Base-by-base conservation (phyloP, 2,329 filamentous ascomycete species). In the Fusarium sp. region DNA sequence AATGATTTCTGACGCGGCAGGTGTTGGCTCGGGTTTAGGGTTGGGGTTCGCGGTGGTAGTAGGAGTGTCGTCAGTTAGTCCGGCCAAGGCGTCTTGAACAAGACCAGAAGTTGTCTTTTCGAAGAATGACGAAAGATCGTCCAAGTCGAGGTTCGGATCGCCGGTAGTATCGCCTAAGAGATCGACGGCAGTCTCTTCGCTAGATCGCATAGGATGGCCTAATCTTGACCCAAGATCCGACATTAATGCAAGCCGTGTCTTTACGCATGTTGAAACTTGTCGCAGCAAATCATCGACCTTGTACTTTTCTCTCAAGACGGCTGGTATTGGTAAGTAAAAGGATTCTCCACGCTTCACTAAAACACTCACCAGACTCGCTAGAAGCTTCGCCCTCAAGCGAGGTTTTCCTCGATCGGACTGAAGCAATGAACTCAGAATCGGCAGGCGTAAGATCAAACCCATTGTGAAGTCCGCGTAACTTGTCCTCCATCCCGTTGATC, bases 401-500 rank as follows among this genome's bases (percentile, higher is more conserved):
- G 13, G 77, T 72, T 67, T 77, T 79, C 35, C 78, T 74, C 20
- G 72, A 71, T 41, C 76, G 74, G 9, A 79, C 73, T 13, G 76
- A 73, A 6, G 73, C 69, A 11, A 80, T 65, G 27, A 81, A 76
- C 11, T 73, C 73, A 41, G 76, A 72, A 53, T 81, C 79, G 25
- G 78, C 73, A 66, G 78, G 65, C 61, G 73, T 78, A 18, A 78
- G 63, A 51, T 76, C 75, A 21, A 71, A 64, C 17, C 73, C 73
- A 5, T 73, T 74, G 47, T 77, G 76, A 33, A 78, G 71, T 20
- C 72, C 70, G 13, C 74, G 80, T 45, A 85, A 69, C 42, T 79
- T 78, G 13, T 82, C 80, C 25, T 90, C 83, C 4, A 91, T 76
- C 6, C 90, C 81, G 11, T 83, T 79, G 9, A 84, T 81, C 35